Percentiles rank a stretch among this genome's conserved stretches.
Conservation (phyloP, 2,329 filamentous ascomycete species). For the Dactylellina leptospora region DNA sequence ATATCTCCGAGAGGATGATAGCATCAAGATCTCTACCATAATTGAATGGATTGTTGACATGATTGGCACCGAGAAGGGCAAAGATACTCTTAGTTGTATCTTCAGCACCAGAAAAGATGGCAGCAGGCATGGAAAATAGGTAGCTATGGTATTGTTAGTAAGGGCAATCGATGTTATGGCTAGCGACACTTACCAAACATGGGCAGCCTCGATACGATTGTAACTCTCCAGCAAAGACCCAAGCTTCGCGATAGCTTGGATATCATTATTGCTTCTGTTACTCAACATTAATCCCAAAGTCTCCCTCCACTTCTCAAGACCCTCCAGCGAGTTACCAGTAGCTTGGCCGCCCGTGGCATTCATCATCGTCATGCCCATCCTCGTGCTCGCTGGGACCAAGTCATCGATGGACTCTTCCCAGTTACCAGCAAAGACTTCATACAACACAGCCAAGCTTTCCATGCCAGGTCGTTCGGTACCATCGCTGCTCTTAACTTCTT, state of each 20-base stretch:
- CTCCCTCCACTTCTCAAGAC: slow-evolving; percentile 92
- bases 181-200: slow-evolving; percentile 71
- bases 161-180: neutral
- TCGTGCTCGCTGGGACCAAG: slow-evolving; percentile 88
- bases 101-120: slow-evolving; percentile 82
- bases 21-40: slow-evolving; percentile 83
- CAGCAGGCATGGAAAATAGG: slow-evolving; percentile 77
- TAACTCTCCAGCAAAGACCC: slow-evolving; percentile 85
- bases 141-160: slow-evolving; percentile 63
- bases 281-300: slow-evolving; percentile 84
- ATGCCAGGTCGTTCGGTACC: slow-evolving; percentile 65
- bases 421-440: slow-evolving; percentile 93
- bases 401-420: slow-evolving; percentile 94
- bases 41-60: slow-evolving; percentile 74
- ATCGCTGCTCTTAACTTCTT: slow-evolving; percentile 84
- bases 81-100: slow-evolving; percentile 77
- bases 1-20: slow-evolving; percentile 93
- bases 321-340: slow-evolving; percentile 75
- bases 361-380: slow-evolving; percentile 90
- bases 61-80: slow-evolving; percentile 85
- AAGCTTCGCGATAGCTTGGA: slow-evolving; percentile 77
- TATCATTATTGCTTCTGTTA: slow-evolving; percentile 84
- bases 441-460: slow-evolving; percentile 87
- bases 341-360: slow-evolving; percentile 69
- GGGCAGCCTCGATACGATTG: slow-evolving; percentile 86